Conservation (phyloP, 2,329 filamentous ascomycete species). For the Beauveria pseudobassiana region DNA sequence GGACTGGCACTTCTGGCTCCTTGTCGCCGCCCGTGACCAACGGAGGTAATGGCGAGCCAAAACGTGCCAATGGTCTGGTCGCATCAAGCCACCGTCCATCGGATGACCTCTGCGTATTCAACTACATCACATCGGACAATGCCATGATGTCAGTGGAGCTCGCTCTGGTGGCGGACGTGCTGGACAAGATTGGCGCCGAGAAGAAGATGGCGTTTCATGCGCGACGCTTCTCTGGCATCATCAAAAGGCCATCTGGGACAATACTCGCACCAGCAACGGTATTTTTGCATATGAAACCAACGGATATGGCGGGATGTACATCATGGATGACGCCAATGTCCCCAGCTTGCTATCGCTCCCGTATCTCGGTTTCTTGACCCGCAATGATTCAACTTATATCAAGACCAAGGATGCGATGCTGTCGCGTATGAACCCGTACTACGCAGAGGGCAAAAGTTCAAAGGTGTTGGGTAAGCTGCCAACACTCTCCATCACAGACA, state of each 20-base stretch:
- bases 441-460: conserved; percentile 23
- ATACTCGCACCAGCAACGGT: conserved; percentile 36
- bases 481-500: not conserved
- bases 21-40: conserved; percentile 45
- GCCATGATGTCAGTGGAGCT: conserved; percentile 43
- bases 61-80: conserved; percentile 68
- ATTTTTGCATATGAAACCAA: conserved; percentile 75
- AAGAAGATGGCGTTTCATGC: conserved; percentile 52
- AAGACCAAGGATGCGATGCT: conserved; percentile 76
- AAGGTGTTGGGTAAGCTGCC: conserved; percentile 19
- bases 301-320: conserved; percentile 57
- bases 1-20: conserved; percentile 21
- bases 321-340: conserved; percentile 69
- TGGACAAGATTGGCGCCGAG: conserved; percentile 60
- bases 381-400: conserved; percentile 60
- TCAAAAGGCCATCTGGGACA: conserved; percentile 59
- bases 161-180: conserved; percentile 50
- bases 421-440: conserved; percentile 72
- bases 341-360: conserved; percentile 59
- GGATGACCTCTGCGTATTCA: conserved; percentile 72
- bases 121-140: conserved; percentile 38
- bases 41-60: conserved; percentile 67
- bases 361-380: conserved; percentile 52
- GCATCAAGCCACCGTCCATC: conserved; percentile 76
- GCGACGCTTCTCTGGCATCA: conserved; percentile 43